Conservation (phyloP, 169 alveolate species). For the Babesia divergens region DNA sequence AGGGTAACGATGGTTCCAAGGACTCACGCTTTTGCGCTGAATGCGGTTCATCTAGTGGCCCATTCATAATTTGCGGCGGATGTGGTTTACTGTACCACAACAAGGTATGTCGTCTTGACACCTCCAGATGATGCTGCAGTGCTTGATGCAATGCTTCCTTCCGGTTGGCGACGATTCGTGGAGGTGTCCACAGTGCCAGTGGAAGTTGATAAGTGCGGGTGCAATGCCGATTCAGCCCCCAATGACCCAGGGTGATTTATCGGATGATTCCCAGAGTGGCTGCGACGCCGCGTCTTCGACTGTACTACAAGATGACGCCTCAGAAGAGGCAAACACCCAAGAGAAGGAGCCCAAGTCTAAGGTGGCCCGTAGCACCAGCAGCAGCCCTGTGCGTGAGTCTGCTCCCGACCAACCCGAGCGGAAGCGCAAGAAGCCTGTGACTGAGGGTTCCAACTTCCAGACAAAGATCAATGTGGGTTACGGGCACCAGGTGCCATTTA, state of each 20-base stretch:
- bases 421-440: conserved; percentile 73
- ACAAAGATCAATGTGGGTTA: conserved; percentile 78
- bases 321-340: conserved; percentile 11
- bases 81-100: conserved; percentile 39
- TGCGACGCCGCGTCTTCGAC: conserved; percentile 8
- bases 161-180: conserved; percentile 16
- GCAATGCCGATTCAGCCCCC: conserved; percentile 11
- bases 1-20: neutral
- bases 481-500: conserved; percentile 80
- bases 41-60: conserved; percentile 10
- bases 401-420: conserved; percentile 11
- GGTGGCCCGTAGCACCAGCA: neutral
- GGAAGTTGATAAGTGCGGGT: conserved; percentile 33
- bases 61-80: conserved; percentile 18
- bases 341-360: conserved; percentile 15
- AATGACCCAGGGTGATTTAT: conserved; percentile 2
- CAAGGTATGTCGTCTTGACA: conserved; percentile 12
- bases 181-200: conserved; percentile 56
- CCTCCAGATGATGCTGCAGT: neutral
- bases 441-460: conserved; percentile 78
- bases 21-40: conserved; percentile 15
- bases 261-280: conserved; percentile 25
- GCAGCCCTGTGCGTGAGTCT: conserved; percentile 14
- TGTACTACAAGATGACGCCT: neutral
- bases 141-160: conserved; percentile 37